Evolutionary conservation across 176 grass and related monocot species (phyloP), one percentile per base, ranked within the genome.

Genomic region (Juncus effusus): DNA sequence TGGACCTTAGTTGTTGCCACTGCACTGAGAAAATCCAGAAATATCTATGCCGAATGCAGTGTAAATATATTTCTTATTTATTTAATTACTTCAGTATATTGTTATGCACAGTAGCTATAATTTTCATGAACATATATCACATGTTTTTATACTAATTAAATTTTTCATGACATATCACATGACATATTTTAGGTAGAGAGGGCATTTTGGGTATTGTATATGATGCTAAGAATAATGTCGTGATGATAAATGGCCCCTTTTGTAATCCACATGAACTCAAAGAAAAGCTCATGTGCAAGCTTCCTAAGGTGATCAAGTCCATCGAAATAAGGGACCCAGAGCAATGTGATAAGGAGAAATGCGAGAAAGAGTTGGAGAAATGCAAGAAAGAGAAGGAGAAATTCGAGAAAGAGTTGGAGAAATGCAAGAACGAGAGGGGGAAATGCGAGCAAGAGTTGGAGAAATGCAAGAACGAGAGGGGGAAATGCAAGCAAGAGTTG

Each of bases 211-310:
- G 11, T 9, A 70, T 56, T 11, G 3, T 3, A 2, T 70, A 44
- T 42, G 67, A 70, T 11, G 67, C 37, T 28, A 42, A 41, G 52
- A 70, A 70, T 2, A 54, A 61, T 36, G 15, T 10, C 3, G 58
- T 61, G 0, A 1, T 47, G 9, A 6, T 47, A 47, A 47, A 5
- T 9, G 44, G 67, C 51, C 11, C 52, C 51, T 58, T 58, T 36
- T 28, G 15, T 9, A 42, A 70, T 56, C 38, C 67, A 8, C 51
- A 70, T 9, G 3, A 70, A 39, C 67, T 70, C 47, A 70, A 70
- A 57, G 56, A 39, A 10, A 42, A 70, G 38, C 67, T 70, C 51
- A 37, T 70, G 5, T 70, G 67, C 67, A 70, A 58, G 52, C 1
- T 70, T 54, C 38, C 13, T 58, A 70, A 56, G 41, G 56, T 58